Evolutionary conservation across 768 basidiomycete species (phyloP).

Genomic region (Termitomyces sp.): DNA sequence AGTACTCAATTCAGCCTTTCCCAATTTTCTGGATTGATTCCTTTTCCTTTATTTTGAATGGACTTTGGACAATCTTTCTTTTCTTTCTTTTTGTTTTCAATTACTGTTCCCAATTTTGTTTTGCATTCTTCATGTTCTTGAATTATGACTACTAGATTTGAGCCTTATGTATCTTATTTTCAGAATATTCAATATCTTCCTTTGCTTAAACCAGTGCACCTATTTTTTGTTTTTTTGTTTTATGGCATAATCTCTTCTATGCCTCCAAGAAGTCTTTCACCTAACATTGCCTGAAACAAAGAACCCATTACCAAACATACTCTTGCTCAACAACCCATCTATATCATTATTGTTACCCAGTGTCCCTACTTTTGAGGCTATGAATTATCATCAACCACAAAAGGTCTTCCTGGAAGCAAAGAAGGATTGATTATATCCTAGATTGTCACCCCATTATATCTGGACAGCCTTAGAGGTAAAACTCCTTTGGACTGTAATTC

Average conservation of each 20-base stretch:
- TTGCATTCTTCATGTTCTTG: neutral
- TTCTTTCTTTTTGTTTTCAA: neutral
- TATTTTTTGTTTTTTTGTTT: neutral
- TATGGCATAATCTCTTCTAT: constrained; percentile 8
- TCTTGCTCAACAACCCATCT: constrained; percentile 61
- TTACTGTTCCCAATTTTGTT: neutral
- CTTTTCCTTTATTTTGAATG: neutral
- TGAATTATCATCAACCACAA: constrained; percentile 72
- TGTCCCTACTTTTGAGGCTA: constrained; percentile 67
- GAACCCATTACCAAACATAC: constrained; percentile 91
- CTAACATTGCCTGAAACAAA: constrained; percentile 94
- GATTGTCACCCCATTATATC: constrained; percentile 56
- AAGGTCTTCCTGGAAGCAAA: constrained; percentile 72
- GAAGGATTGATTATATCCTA: constrained; percentile 69
- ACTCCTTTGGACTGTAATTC: constrained; percentile 48
- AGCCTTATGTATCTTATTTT: neutral
- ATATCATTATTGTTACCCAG: constrained; percentile 64
- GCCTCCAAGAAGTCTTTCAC: constrained; percentile 97
- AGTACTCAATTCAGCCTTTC: no score
- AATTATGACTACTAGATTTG: neutral
- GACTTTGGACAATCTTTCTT: neutral
- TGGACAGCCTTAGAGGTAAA: constrained; percentile 42
- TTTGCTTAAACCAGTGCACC: constrained; percentile 77
- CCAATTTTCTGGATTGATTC: neutral
- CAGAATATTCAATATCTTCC: neutral